Conservation (phyloP, 2,329 filamentous ascomycete species). For the Epichloe amarillans region DNA sequence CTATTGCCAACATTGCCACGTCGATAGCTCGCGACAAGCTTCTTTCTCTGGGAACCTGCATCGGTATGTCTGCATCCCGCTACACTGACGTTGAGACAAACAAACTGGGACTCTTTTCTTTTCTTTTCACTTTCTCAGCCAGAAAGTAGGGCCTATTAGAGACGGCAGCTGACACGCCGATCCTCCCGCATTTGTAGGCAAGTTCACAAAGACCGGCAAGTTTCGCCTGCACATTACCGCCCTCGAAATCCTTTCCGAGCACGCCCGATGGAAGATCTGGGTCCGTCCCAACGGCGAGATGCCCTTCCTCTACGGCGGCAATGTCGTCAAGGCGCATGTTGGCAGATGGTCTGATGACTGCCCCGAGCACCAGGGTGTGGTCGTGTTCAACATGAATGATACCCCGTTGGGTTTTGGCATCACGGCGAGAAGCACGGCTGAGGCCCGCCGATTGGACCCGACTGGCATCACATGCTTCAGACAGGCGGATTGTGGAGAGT, state of each 20-base stretch:
- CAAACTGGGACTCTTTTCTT: no score
- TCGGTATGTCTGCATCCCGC: slow-evolving; percentile 33
- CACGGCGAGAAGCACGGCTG: slow-evolving; percentile 74
- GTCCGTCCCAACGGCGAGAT: slow-evolving; percentile 93
- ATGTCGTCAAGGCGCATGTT: slow-evolving; percentile 60
- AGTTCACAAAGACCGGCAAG: slow-evolving; percentile 94
- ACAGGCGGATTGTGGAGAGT: slow-evolving; percentile 90
- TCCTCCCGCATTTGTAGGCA: slow-evolving; percentile 38
- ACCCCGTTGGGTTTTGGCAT: slow-evolving; percentile 88
- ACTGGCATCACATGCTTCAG: slow-evolving; percentile 82
- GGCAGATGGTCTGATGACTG: slow-evolving; percentile 83
- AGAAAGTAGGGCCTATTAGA: slow-evolving; percentile 6
- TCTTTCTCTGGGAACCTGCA: slow-evolving; percentile 75
- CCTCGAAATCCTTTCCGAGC: slow-evolving; percentile 74
- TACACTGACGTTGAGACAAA: no score
- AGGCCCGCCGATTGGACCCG: slow-evolving; percentile 73
- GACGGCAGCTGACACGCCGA: neutral
- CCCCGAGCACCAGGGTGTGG: slow-evolving; percentile 81
- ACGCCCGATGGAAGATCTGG: slow-evolving; percentile 95
- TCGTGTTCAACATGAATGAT: slow-evolving; percentile 87
- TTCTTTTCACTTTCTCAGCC: no score
- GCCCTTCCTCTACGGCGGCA: slow-evolving; percentile 91
- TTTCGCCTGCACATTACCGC: slow-evolving; percentile 88
- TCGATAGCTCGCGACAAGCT: slow-evolving; percentile 71
- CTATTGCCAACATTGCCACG: slow-evolving; percentile 81